Percentiles rank a stretch among this genome's conserved stretches.
phyloP scores from a whole-genome alignment of 345 rosid genomes.

The Populus tremula region DNA sequence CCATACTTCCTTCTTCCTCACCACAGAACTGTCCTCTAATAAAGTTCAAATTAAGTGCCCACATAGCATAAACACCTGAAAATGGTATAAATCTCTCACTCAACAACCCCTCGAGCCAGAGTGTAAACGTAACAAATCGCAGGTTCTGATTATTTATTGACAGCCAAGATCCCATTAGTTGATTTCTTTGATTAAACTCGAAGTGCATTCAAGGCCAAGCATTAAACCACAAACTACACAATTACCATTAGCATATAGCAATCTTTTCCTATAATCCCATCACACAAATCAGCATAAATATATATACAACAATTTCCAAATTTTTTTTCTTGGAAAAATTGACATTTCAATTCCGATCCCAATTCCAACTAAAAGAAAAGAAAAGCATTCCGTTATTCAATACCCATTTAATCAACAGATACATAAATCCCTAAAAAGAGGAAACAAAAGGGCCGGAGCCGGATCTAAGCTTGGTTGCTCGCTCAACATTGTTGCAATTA shows the following conservation, averaged over 20 bases:
- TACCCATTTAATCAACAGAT: not conserved
- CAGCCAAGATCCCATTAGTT: not conserved
- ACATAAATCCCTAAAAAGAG: conserved; percentile 43
- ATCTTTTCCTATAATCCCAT: too few species aligned
- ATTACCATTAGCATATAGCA: not conserved
- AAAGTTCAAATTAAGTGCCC: too few species aligned
- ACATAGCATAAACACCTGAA: too few species aligned
- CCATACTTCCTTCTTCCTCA: not conserved
- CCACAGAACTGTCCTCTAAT: too few species aligned
- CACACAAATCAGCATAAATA: not conserved
- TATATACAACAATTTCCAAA: not conserved
- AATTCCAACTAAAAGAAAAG: not conserved
- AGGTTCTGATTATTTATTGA: not conserved
- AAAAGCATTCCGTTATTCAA: not conserved
- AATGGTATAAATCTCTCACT: not conserved
- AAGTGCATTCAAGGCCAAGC: not conserved
- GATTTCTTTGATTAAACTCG: too few species aligned
- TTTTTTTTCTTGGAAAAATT: not conserved
- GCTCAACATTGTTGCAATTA: conserved; percentile 42
- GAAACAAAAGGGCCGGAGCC: conserved; percentile 46
- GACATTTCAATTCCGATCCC: not conserved
- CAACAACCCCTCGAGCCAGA: not conserved
- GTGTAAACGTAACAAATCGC: not conserved
- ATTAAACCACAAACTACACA: not conserved
- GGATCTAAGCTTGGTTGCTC: conserved; percentile 35